Conservation (phyloP, 129 eudicot species). For the Deinandra increscens region DNA sequence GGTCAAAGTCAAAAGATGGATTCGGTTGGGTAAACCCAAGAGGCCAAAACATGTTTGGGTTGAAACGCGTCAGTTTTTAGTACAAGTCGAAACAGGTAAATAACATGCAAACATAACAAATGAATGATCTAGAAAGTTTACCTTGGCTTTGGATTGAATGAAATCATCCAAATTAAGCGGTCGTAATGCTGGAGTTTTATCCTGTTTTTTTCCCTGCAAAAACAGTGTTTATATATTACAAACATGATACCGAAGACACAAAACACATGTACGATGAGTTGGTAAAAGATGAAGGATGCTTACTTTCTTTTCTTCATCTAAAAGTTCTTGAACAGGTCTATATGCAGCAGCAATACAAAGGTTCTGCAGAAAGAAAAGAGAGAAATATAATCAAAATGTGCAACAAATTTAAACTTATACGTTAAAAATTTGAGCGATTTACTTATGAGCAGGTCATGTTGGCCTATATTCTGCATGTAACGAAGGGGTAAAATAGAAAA, state of each 20-base stretch:
- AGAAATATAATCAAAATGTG: neutral
- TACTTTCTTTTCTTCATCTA: conserved; percentile 83
- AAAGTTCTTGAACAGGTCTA: conserved; percentile 95
- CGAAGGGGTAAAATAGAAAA: neutral
- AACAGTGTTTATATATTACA: conserved; percentile 17
- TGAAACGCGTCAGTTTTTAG: too few species aligned
- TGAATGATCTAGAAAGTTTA: conserved; percentile 15
- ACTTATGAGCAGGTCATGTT: too few species aligned
- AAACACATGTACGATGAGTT: neutral
- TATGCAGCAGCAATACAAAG: conserved; percentile 98
- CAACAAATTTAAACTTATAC: neutral
- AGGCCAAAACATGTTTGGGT: neutral
- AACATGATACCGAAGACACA: neutral
- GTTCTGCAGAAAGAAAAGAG: conserved; percentile 51
- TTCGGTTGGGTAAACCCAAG: neutral
- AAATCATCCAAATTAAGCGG: conserved; percentile 86
- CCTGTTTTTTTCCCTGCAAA: conserved; percentile 46
- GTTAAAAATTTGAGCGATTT: neutral
- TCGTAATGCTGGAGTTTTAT: conserved; percentile 44
- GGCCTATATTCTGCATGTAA: neutral
- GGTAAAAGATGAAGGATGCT: conserved; percentile 12
- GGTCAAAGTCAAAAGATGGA: neutral
- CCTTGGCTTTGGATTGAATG: conserved; percentile 86
- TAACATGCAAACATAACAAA: neutral
- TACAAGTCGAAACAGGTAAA: neutral